Conservation (phyloP, 495 filamentous ascomycete genomes). For the Penicillium antarcticum region DNA sequence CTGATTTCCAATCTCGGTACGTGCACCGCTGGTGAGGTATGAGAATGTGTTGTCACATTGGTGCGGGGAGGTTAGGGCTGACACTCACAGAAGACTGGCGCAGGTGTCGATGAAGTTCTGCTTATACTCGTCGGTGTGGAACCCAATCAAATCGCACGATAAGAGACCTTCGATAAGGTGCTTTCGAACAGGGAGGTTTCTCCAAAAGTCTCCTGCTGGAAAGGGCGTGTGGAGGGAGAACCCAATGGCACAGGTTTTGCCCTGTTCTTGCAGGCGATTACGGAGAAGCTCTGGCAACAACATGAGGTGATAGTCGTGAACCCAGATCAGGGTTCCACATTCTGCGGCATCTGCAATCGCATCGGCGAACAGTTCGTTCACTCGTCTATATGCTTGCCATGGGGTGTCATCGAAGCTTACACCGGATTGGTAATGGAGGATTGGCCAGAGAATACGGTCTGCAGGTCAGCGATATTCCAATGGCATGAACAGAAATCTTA, state of each 20-base stretch:
- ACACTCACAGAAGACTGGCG: slow-evolving; percentile 70
- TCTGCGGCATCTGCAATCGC: slow-evolving; percentile 67
- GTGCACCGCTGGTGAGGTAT: slow-evolving; percentile 13
- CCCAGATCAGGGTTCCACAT: slow-evolving; percentile 84
- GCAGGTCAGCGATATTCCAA: background rate
- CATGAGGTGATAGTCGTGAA: slow-evolving; percentile 97
- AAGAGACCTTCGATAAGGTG: slow-evolving; percentile 76
- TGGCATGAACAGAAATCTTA: slow-evolving; percentile 12
- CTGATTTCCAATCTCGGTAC: slow-evolving; percentile 52
- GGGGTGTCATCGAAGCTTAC: slow-evolving; percentile 83
- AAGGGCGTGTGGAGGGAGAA: slow-evolving; percentile 97
- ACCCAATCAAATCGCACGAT: slow-evolving; percentile 83
- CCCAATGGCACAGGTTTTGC: slow-evolving; percentile 80
- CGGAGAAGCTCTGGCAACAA: slow-evolving; percentile 82
- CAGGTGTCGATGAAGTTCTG: slow-evolving; percentile 87
- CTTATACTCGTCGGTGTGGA: slow-evolving; percentile 94
- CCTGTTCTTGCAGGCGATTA: slow-evolving; percentile 63
- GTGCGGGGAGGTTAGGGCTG: slow-evolving; percentile 43
- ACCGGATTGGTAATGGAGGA: slow-evolving; percentile 93
- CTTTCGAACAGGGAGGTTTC: slow-evolving; percentile 83
- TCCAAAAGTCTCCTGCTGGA: slow-evolving; percentile 87
- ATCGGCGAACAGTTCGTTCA: slow-evolving; percentile 83
- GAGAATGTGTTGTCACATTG: background rate
- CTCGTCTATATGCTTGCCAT: slow-evolving; percentile 83
- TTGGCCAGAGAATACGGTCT: slow-evolving; percentile 91